Base-by-base conservation (phyloP, 1,284 basidiomycete genomes). In the Trichosporon asahii region DNA sequence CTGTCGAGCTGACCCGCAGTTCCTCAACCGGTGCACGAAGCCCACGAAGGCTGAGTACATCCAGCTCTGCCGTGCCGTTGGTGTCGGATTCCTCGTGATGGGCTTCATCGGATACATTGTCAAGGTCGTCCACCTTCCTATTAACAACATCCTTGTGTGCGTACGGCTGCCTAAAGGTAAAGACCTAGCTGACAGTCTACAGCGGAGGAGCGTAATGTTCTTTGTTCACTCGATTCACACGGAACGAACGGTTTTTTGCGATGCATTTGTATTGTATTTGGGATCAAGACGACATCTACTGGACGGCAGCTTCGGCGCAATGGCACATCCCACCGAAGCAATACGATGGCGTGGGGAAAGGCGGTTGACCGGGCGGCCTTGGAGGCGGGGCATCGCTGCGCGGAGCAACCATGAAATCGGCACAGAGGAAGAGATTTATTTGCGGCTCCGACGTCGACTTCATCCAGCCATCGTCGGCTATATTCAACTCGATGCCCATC, bases 11-110 rank as follows among this genome's bases (percentile, higher is more conserved):
- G 18, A 14, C 49, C 29, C 67, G 5, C 79, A 97, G 95, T 98
- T 99, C 86, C 86, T 99, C 77, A 93, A 91, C 80, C 89, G 95
- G 81, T 99, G 96, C 88, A 97, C 95, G 74, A 99, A 99, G 87
- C 96, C 96, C 67, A 93, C 93, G 68, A 89, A 92, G 84, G 93
- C 81, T 97, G 95, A 98, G 83, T 98, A 94, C 84, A 79, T 89
- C 66, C 93, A 95, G 83, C 95, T 98, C 76, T 96, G 90, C 85
- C 90, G 90, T 81, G 95, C 95, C 61, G 93, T 98, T 70, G 93
- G 93, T 2, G 90, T 97, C 74, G 95, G 95, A 21, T 98, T 98
- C 79, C 92, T 90, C 67, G 92, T 98, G 76, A 97, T 97, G 94
- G 95, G 95, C n/a, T 66, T 95, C 87, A 95, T 96, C 83, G 94